Conservation (phyloP, 1,284 basidiomycete species). For the Irpex rosettiformis region DNA sequence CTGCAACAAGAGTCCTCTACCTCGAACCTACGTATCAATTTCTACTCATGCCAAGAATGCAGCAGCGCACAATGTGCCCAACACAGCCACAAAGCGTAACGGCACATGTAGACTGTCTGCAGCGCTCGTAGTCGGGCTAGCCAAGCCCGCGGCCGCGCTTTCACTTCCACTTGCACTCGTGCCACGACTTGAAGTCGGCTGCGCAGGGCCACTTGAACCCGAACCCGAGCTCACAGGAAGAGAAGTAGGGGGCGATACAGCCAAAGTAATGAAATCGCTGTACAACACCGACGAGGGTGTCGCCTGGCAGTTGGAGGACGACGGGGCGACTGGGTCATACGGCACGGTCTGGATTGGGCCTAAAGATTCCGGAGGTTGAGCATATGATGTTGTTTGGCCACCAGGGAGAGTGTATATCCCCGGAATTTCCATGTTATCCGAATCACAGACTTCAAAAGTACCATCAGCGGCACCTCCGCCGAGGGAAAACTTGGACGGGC, state of each 20-base stretch:
- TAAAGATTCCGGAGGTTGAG: conserved; percentile 58
- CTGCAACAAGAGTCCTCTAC: too few species aligned
- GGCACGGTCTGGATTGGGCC: conserved; percentile 56
- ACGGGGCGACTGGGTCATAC: conserved; percentile 56
- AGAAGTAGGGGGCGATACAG: conserved; percentile 28
- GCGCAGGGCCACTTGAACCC: too few species aligned
- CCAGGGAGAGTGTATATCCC: conserved; percentile 46
- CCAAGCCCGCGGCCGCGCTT: conserved; percentile 17
- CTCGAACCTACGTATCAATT: too few species aligned
- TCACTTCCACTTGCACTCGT: conserved; percentile 19
- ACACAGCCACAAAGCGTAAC: too few species aligned
- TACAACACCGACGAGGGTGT: conserved; percentile 54
- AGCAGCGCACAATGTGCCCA: conserved; percentile 44
- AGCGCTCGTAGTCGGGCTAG: conserved; percentile 4
- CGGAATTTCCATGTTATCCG: conserved; percentile 59
- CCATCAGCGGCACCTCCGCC: conserved; percentile 29
- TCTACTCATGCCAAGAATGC: conserved; percentile 48
- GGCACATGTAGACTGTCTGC: conserved; percentile 34
- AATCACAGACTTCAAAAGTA: conserved; percentile 44
- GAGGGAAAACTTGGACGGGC: conserved; percentile 29
- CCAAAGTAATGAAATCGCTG: conserved; percentile 30
- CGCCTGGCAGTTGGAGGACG: conserved; percentile 60
- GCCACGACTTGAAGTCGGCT: too few species aligned
- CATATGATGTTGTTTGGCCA: conserved; percentile 46
- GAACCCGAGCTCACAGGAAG: too few species aligned